Conservation (phyloP, 352 stramenopile species). For the Phytophthora lateralis region DNA sequence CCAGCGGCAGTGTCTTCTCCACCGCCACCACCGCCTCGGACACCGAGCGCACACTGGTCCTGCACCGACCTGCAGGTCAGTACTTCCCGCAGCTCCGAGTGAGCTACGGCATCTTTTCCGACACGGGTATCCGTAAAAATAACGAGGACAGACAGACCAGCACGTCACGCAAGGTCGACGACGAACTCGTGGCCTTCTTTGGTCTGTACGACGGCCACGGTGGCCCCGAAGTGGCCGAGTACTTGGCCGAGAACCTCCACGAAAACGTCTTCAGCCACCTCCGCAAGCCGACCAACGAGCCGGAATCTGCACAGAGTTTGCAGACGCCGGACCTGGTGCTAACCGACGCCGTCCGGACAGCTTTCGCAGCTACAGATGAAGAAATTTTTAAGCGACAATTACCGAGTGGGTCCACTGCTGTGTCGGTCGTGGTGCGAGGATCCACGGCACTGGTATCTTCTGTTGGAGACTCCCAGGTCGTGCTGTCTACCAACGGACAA, state of each 20-base stretch:
- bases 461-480: constrained; percentile 82
- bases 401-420: constrained; percentile 74
- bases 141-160: constrained; percentile 82
- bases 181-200: constrained; percentile 81
- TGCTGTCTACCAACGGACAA: constrained; percentile 65
- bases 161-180: constrained; percentile 46
- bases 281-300: constrained; percentile 29
- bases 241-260: constrained; percentile 66
- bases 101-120: constrained; percentile 74
- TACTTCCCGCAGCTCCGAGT: constrained; percentile 58
- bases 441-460: constrained; percentile 60
- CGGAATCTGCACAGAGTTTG: constrained; percentile 31
- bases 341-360: constrained; percentile 40
- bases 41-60: constrained; percentile 69
- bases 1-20: constrained; percentile 71
- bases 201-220: constrained; percentile 87
- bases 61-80: constrained; percentile 54
- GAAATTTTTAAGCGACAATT: constrained; percentile 74
- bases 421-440: constrained; percentile 66
- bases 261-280: constrained; percentile 62
- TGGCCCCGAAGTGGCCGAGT: constrained; percentile 69
- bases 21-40: constrained; percentile 77
- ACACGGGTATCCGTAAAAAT: constrained; percentile 70
- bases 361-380: constrained; percentile 70
- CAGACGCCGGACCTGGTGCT: constrained; percentile 31